A percentile compares a stretch with the other conserved stretches of the same genome.
phyloP scores from a whole-genome alignment of 164 flowering plant genomes.

The Vitis vinifera region ASM3070453v1 NC_081817.1:1833501-1834000 shows the following conservation, averaged over 20 bases:
- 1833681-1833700: constrained; percentile 16
- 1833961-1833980: constrained; percentile 30
- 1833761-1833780: constrained; percentile 19
- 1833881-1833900: constrained; percentile 86
- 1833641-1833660: constrained; percentile 13
- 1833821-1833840: constrained; percentile 98
- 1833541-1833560: neutral
- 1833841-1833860: constrained; percentile 95
- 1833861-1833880: constrained; percentile 85
- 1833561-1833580: neutral
- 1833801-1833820: constrained; percentile 39
- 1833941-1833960: constrained; percentile 67
- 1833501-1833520: too few relatives aligned
- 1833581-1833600: neutral
- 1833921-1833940: constrained; percentile 76
- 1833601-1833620: neutral
- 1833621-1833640: constrained; percentile 4
- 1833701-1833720: constrained; percentile 5
- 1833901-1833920: constrained; percentile 97
- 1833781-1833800: constrained; percentile 13
- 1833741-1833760: constrained; percentile 25
- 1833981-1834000: neutral
- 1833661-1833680: constrained; percentile 44
- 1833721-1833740: constrained; percentile 20
- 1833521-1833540: neutral